Percentiles rank a stretch among this genome's conserved stretches.
Evolutionary conservation across 495 filamentous ascomycete species (phyloP).

Genomic region (Chaetomium tenue): DNA sequence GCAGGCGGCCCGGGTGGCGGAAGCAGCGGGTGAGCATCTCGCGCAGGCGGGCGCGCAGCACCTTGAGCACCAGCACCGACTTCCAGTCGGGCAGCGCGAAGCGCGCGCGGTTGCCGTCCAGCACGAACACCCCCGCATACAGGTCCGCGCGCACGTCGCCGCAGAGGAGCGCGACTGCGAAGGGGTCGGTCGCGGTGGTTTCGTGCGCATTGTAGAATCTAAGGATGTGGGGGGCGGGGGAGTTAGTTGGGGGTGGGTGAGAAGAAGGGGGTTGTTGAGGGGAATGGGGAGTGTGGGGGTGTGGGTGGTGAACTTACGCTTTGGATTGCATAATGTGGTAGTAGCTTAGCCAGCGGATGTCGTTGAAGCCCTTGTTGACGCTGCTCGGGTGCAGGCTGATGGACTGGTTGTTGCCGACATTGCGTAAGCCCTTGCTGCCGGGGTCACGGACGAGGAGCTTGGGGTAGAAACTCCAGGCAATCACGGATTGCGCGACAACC

Average conservation of each 20-base stretch:
- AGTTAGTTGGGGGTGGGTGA: not conserved
- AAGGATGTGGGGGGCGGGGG: not conserved
- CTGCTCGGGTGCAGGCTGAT: conserved; percentile 82
- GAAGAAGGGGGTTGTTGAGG: not conserved
- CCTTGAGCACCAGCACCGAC: conserved; percentile 79
- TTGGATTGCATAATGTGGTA: conserved; percentile 96
- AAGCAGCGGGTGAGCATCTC: conserved; percentile 71
- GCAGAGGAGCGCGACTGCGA: conserved; percentile 78
- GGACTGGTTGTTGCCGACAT: conserved; percentile 83
- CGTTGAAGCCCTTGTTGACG: conserved; percentile 70
- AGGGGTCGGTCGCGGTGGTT: conserved; percentile 75
- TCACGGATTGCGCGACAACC: conserved; percentile 68
- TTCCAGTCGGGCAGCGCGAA: conserved; percentile 90
- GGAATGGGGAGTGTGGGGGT: not conserved
- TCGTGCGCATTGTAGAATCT: conserved; percentile 86
- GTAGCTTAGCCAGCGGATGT: conserved; percentile 79
- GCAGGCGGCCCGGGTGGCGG: conserved; percentile 68
- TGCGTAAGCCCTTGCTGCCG: conserved; percentile 79
- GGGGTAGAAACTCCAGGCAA: conserved; percentile 92
- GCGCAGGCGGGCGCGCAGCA: conserved; percentile 62
- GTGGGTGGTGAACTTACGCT: conserved; percentile 47
- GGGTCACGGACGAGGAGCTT: conserved; percentile 78
- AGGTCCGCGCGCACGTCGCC: conserved; percentile 85
- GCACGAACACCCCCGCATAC: conserved; percentile 78
- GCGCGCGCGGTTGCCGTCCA: conserved; percentile 84